Conservation (phyloP, 116 monocot species). For the Zostera marina region DNA sequence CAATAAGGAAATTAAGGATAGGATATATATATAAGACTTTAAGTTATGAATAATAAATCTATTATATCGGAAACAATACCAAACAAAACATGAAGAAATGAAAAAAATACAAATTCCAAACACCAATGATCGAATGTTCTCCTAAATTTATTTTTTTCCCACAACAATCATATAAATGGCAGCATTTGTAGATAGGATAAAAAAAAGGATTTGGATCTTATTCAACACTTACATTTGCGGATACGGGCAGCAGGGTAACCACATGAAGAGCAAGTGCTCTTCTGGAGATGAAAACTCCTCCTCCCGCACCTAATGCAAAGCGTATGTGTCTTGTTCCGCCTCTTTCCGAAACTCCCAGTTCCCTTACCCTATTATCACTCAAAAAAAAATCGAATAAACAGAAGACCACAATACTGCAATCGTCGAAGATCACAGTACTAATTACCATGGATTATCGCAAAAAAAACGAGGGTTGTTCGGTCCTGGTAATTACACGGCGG, state of each 20-base stretch:
- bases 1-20: too few relatives aligned
- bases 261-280: slow-evolving; percentile 39
- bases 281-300: slow-evolving; percentile 51
- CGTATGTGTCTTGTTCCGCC: slow-evolving; percentile 54
- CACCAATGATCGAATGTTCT: too few relatives aligned
- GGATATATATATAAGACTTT: too few relatives aligned
- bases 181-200: neutral
- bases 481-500: too few relatives aligned
- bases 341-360: slow-evolving; percentile 47
- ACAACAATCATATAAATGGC: neutral
- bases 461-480: too few relatives aligned
- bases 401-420: too few relatives aligned
- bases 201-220: neutral
- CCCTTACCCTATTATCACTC: slow-evolving; percentile 32
- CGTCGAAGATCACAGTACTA: too few relatives aligned
- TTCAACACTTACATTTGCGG: slow-evolving; percentile 28
- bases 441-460: too few relatives aligned
- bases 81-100: too few relatives aligned
- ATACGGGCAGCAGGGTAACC: slow-evolving; percentile 43
- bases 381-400: neutral
- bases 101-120: too few relatives aligned
- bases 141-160: neutral
- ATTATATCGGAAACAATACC: too few relatives aligned
- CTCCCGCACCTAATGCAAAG: slow-evolving; percentile 40
- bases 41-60: too few relatives aligned